Evolutionary conservation across 768 basidiomycete genomes (phyloP), one percentile per base, ranked within the genome.

Genomic region (Trametes villosa): DNA sequence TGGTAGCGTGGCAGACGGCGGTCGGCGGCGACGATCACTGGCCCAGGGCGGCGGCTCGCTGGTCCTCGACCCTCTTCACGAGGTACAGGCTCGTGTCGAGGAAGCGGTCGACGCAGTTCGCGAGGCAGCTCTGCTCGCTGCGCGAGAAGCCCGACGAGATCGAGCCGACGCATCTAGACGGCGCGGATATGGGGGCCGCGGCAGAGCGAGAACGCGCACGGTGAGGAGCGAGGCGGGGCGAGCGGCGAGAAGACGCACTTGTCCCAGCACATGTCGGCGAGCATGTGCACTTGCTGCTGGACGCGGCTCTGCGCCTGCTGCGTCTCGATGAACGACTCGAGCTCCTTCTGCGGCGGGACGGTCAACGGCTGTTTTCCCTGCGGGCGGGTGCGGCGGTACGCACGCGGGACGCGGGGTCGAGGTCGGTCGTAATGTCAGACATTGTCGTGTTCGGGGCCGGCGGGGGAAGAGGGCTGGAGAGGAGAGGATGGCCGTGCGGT

Each of bases 31-130:
- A 53, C 53, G 51, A 53, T 67, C 57, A 62, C 24, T 62, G 46
- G 20, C 48, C 50, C 42, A 31, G 31, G 26, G 64, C 57, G 62
- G 86, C 82, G 31, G 87, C 80, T 59, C 78, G 74, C 38, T 77
- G 75, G 42, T 71, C 65, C 59, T 81, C 75, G 33, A 88, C 76
- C 67, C 84, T 81, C 64, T 85, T 84, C 58, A 97, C 87, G 79
- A 98, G 83, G 76, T 85, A 91, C 41, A 94, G 74, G 70, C 86
- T 90, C 36, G 87, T 85, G 77, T 98, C 96, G 67, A 98, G 77
- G 78, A 97, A 98, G 59, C 95, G 81, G 58, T 92, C 92, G 50
- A 96, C 94, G 70, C 96, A 97, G 75, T 96, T 95, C 53, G 82
- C 78, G 49, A 98, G 81, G 72, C 96, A 98, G 56, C 78, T 80